Percentiles rank a stretch among this genome's conserved stretches.
phyloP scores from a whole-genome alignment of 768 basidiomycete genomes.

The Dentipellis sp. region DNA sequence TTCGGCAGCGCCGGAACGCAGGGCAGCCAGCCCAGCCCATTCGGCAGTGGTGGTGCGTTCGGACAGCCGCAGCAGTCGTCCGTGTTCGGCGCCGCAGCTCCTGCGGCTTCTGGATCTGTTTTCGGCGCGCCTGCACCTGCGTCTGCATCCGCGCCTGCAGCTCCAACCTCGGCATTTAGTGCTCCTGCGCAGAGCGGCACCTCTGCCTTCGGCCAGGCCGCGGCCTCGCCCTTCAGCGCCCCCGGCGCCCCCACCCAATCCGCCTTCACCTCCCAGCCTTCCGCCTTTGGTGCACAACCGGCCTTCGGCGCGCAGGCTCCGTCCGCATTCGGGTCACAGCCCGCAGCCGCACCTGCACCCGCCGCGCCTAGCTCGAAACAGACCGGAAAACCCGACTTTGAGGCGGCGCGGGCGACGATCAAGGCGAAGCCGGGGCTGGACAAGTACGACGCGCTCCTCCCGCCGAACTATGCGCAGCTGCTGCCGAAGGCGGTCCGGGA shows the following conservation, averaged over 20 bases:
- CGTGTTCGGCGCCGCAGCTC: too few species aligned
- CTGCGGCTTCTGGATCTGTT: not conserved
- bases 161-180: slow-evolving; percentile 21
- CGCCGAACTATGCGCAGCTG: slow-evolving; percentile 40
- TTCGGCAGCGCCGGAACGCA: not conserved
- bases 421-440: slow-evolving; percentile 36
- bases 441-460: slow-evolving; percentile 46
- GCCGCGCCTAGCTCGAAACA: slow-evolving; percentile 6
- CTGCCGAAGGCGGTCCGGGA: slow-evolving; percentile 38
- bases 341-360: not conserved
- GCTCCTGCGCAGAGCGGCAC: slow-evolving; percentile 12
- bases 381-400: slow-evolving; percentile 14
- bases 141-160: slow-evolving; percentile 3
- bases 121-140: not conserved
- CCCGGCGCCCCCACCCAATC: slow-evolving; percentile 28
- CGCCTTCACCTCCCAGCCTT: slow-evolving; percentile 39
- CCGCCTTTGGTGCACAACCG: slow-evolving; percentile 30
- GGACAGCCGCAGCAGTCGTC: not conserved
- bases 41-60: not conserved
- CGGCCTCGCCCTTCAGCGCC: slow-evolving; percentile 40
- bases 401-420: slow-evolving; percentile 23
- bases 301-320: slow-evolving; percentile 6
- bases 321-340: not conserved
- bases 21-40: slow-evolving; percentile 9
- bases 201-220: slow-evolving; percentile 31